Percentiles rank a stretch among this genome's conserved stretches.
Conservation (phyloP, 2,329 filamentous ascomycete species). For the Zelopaecilomyces penicillatus region DNA sequence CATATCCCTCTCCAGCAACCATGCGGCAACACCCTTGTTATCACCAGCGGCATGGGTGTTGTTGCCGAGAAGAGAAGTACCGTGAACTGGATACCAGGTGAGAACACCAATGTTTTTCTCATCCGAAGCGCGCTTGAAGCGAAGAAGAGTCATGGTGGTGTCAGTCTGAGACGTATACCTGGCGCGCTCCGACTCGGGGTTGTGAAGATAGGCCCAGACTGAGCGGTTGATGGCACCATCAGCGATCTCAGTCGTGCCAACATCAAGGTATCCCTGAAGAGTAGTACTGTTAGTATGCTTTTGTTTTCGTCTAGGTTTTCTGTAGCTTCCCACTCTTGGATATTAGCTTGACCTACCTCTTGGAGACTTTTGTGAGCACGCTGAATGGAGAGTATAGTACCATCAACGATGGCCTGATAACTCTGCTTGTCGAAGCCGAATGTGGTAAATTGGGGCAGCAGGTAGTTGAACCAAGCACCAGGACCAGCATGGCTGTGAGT, state of each 20-base stretch:
- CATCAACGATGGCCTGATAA: slow-evolving; percentile 82
- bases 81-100: slow-evolving; percentile 89
- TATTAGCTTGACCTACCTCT: slow-evolving; percentile 26
- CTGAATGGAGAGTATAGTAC: slow-evolving; percentile 71
- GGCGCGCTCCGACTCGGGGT: slow-evolving; percentile 66
- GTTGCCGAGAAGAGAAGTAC: slow-evolving; percentile 83
- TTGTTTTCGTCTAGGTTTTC: too few species aligned
- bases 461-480: slow-evolving; percentile 89
- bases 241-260: slow-evolving; percentile 60
- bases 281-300: neutral
- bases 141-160: slow-evolving; percentile 63
- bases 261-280: slow-evolving; percentile 54
- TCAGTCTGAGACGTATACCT: slow-evolving; percentile 51
- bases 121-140: slow-evolving; percentile 66
- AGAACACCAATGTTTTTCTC: slow-evolving; percentile 70
- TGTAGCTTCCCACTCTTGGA: neutral
- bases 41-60: slow-evolving; percentile 90
- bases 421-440: slow-evolving; percentile 80
- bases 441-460: slow-evolving; percentile 84
- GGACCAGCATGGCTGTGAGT: slow-evolving; percentile 91
- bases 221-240: slow-evolving; percentile 86
- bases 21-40: slow-evolving; percentile 90
- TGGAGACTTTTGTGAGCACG: slow-evolving; percentile 56
- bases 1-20: slow-evolving; percentile 69
- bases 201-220: slow-evolving; percentile 78